These are phyloP conservation scores for Fusarium pseudograminearum DNA, from an alignment of 2,329 filamentous ascomycete species.

Conservation along the genomic window DNA sequence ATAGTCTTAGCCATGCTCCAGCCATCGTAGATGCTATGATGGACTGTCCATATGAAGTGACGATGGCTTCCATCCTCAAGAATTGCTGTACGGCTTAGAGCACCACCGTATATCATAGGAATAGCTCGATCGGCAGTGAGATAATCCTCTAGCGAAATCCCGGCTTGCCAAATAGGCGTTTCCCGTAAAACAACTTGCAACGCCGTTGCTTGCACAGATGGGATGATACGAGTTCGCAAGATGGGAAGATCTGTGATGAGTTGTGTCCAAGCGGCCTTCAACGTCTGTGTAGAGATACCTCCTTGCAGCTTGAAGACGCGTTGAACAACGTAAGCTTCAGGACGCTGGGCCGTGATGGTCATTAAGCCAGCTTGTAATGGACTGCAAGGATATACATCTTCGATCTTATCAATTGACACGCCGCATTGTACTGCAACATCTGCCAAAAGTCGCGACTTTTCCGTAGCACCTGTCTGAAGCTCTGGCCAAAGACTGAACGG, in stretches of 20 bases:
- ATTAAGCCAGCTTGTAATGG: slow-evolving; percentile 2
- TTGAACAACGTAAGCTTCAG: slow-evolving; percentile 1
- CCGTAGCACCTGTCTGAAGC: background rate
- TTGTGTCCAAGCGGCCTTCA: background rate
- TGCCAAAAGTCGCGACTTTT: slow-evolving; percentile 1
- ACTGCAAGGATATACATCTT: slow-evolving; percentile 2
- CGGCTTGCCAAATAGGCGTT: background rate
- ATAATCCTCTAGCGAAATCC: background rate
- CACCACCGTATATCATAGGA: background rate
- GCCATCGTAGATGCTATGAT: slow-evolving; percentile 7
- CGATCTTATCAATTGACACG: background rate
- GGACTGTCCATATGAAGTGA: slow-evolving; percentile 3
- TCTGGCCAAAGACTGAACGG: slow-evolving; percentile 1
- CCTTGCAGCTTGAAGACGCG: background rate
- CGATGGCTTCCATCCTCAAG: background rate
- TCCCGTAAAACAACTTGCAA: background rate
- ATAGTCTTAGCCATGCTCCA: slow-evolving; percentile 4
- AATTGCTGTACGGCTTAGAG: slow-evolving; percentile 3
- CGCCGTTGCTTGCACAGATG: background rate
- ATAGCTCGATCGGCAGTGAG: background rate
- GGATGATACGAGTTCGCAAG: slow-evolving; percentile 1
- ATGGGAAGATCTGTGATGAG: background rate
- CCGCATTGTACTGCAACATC: background rate
- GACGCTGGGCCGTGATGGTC: background rate
- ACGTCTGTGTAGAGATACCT: background rate